A percentile compares a stretch with the other conserved stretches of the same genome.
Conservation (phyloP, 1,139 yeast species). For the Tardiomyces depauwii region DNA sequence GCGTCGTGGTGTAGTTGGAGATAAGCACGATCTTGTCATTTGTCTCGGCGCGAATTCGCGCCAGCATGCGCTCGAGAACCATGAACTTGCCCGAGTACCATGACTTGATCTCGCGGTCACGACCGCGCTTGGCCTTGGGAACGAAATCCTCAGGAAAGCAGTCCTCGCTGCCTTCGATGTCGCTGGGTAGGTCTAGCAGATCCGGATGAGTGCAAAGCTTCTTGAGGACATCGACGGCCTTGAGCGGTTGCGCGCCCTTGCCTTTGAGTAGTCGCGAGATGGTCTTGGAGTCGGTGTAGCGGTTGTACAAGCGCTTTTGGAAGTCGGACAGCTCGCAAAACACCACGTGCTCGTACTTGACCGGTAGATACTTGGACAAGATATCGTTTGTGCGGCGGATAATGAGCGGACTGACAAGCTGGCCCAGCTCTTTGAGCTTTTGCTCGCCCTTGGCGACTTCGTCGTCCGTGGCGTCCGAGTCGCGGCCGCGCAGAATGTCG, state of each 20-base stretch:
- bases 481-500: conserved; percentile 74
- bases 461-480: conserved; percentile 77
- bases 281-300: conserved; percentile 73
- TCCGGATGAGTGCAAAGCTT: conserved; percentile 94
- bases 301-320: conserved; percentile 60
- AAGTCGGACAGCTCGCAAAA: conserved; percentile 76
- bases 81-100: conserved; percentile 47
- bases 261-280: conserved; percentile 62
- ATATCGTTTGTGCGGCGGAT: conserved; percentile 95
- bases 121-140: conserved; percentile 31
- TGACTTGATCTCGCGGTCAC: conserved; percentile 54
- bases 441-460: conserved; percentile 64
- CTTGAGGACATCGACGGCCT: conserved; percentile 80
- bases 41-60: conserved; percentile 65
- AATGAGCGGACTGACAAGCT: conserved; percentile 76
- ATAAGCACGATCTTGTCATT: conserved; percentile 90
- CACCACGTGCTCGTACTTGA: conserved; percentile 91
- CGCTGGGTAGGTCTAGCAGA: conserved; percentile 62
- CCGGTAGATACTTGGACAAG: conserved; percentile 83
- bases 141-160: conserved; percentile 69
- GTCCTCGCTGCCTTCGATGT: conserved; percentile 54
- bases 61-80: conserved; percentile 58
- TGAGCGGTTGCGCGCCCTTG: conserved; percentile 69
- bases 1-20: conserved; percentile 88
- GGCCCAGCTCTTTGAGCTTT: conserved; percentile 61